These are phyloP conservation scores for Mortierella sp. DNA, from an alignment of 371 early-diverging fungal genomes.

Conservation along the genomic window DNA sequence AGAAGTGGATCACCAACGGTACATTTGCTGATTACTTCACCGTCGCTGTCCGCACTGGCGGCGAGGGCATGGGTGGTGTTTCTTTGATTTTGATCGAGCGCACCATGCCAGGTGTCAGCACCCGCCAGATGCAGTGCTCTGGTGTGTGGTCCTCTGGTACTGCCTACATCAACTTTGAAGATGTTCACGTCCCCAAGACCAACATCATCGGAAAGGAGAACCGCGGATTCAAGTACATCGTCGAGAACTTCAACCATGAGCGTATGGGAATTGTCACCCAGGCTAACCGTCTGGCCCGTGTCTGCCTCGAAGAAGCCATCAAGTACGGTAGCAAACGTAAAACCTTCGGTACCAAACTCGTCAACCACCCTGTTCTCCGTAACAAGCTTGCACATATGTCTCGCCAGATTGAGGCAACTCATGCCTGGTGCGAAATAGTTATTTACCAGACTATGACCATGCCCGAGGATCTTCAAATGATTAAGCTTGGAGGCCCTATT, in stretches of 20 bases:
- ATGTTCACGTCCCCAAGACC: constrained; percentile 87
- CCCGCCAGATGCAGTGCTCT: constrained; percentile 83
- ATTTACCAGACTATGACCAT: constrained; percentile 77
- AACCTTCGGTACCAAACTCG: constrained; percentile 87
- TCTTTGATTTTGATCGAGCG: constrained; percentile 84
- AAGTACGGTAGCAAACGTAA: constrained; percentile 90
- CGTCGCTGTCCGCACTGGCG: constrained; percentile 81
- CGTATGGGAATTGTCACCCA: constrained; percentile 86
- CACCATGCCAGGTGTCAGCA: constrained; percentile 85
- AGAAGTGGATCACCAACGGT: constrained; percentile 93
- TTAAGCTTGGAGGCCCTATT: constrained; percentile 88
- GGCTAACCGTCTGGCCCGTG: constrained; percentile 88
- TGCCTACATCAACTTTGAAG: constrained; percentile 82
- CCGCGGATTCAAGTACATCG: constrained; percentile 87
- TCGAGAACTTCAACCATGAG: constrained; percentile 86
- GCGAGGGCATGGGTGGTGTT: constrained; percentile 86
- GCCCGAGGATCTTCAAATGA: constrained; percentile 75
- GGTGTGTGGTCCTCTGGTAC: constrained; percentile 90
- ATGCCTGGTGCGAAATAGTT: constrained; percentile 85
- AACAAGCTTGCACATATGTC: constrained; percentile 84
- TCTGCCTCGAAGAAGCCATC: constrained; percentile 88
- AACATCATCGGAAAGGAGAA: constrained; percentile 90
- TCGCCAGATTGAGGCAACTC: constrained; percentile 88
- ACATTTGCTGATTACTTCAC: constrained; percentile 84
- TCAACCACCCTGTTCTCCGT: constrained; percentile 79